Evolutionary conservation across 306 rosid species (phyloP), one percentile per base, ranked within the genome.

Genomic region (Astragalus glycyphyllos): DNA sequence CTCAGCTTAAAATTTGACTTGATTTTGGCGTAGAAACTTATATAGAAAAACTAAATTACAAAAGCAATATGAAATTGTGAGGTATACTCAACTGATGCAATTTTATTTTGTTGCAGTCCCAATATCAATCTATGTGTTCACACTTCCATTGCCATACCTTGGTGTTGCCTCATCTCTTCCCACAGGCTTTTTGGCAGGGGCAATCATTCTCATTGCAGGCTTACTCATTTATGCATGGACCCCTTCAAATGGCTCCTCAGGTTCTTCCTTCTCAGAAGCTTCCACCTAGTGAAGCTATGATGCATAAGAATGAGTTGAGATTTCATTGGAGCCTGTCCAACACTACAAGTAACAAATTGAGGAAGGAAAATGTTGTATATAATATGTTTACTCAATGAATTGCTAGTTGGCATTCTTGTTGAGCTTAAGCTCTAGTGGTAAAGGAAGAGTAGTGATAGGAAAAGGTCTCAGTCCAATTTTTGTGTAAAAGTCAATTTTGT

Each of bases 141-240:
- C 98, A 8, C 57, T 92, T 87, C 96, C 92, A 26, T 83, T 92
- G 65, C 98, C 98, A 57, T 89, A 84, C 83, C 86, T 92, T 49
- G 98, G 89, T 1, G 87, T 89, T 69, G 85, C 89, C 14, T 83
- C 96, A 14, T 67, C 98, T 41, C 86, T 92, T 76, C 98, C 98
- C 3, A 63, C 83, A 34, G 96, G 98, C 47, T 92, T 92, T 61
- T 77, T 87, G 49, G 86, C 92, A 35, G 98, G 98, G 55, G 85
- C 89, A 62, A 49, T 86, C 17, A 38, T 92, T 72, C 96, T 92
- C 15, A 54, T 84, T 32, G 15, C 79, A 57, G 98, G 98, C 14
- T 71, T 89, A 79, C 77, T 92, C 54, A n/a, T 85, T 49, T 92
- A 92, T 85, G 80, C 95, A 3, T 82, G 96, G 96, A 80, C 86